Evolutionary conservation across 1,284 basidiomycete species (phyloP).

Genomic region (Malassezia restricta): DNA sequence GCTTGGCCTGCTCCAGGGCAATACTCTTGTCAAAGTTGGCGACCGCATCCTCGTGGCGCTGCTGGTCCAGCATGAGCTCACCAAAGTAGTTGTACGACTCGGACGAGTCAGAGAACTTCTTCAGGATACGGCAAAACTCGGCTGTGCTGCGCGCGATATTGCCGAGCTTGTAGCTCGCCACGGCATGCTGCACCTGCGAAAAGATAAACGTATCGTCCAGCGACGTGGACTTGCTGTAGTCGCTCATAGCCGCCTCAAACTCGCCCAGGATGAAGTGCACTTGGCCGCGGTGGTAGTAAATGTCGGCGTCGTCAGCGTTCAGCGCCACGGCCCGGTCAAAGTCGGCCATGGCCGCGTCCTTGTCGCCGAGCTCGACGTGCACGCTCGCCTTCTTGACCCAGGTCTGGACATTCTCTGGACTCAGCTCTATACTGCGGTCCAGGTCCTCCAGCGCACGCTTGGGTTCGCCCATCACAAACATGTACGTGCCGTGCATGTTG

Average conservation of each 20-base stretch:
- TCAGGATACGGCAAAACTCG: slow-evolving; percentile 58
- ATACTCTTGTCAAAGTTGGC: slow-evolving; percentile 88
- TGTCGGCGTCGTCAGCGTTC: slow-evolving; percentile 77
- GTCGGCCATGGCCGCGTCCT: slow-evolving; percentile 66
- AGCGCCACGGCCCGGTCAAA: slow-evolving; percentile 80
- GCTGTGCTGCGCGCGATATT: slow-evolving; percentile 70
- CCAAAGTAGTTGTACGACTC: slow-evolving; percentile 57
- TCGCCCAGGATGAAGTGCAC: slow-evolving; percentile 94
- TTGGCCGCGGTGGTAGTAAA: slow-evolving; percentile 98
- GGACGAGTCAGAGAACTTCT: slow-evolving; percentile 27
- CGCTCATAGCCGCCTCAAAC: slow-evolving; percentile 69
- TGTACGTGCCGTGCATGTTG: slow-evolving; percentile 73
- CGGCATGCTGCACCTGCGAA: slow-evolving; percentile 89
- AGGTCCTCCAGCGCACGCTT: slow-evolving; percentile 74
- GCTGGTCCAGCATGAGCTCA: slow-evolving; percentile 85
- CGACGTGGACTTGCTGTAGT: slow-evolving; percentile 77
- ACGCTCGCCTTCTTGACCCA: slow-evolving; percentile 96
- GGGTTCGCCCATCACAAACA: slow-evolving; percentile 78
- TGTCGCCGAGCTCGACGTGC: slow-evolving; percentile 71
- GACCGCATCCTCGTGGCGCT: slow-evolving; percentile 77
- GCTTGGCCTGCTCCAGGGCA: slow-evolving; percentile 60
- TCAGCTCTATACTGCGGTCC: slow-evolving; percentile 61
- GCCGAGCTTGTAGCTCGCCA: slow-evolving; percentile 86
- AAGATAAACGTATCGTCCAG: slow-evolving; percentile 79
- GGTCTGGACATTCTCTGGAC: slow-evolving; percentile 70